These are phyloP conservation scores for Epipyxis sp. DNA, from an alignment of 108 stramenopile genomes.

Conservation along the genomic window DNA sequence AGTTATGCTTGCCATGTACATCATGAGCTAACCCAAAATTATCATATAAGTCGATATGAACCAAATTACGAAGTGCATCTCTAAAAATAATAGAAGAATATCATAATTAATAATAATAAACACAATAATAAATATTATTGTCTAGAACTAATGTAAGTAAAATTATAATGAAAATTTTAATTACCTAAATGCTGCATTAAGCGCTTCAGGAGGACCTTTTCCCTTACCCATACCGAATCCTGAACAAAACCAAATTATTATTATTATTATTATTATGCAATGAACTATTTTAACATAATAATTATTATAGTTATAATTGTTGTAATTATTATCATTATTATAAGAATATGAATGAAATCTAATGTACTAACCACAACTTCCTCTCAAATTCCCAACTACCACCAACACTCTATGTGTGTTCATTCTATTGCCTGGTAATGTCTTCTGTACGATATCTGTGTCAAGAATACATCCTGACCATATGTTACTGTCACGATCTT, in stretches of 20 bases:
- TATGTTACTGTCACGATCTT: background rate
- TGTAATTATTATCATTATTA: too few relatives aligned
- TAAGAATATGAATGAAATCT: too few relatives aligned
- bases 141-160: conserved; percentile 42
- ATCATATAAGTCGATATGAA: conserved; percentile 69
- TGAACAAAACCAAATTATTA: too few relatives aligned
- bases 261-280: too few relatives aligned
- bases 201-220: conserved; percentile 72
- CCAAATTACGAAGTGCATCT: conserved; percentile 73
- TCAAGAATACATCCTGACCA: background rate
- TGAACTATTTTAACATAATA: too few relatives aligned
- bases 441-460: conserved; percentile 74
- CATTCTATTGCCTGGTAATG: conserved; percentile 82
- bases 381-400: conserved; percentile 82
- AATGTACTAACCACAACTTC: conserved; percentile 94
- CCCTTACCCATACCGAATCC: conserved; percentile 91
- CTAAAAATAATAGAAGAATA: conserved; percentile 60
- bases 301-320: too few relatives aligned
- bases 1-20: conserved; percentile 21
- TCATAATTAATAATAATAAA: conserved; percentile 40
- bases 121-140: too few relatives aligned
- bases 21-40: conserved; percentile 15
- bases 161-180: background rate
- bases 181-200: conserved; percentile 41
- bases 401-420: conserved; percentile 82